These are phyloP conservation scores for Teratosphaeria epicoccoides DNA, from an alignment of 2,329 filamentous ascomycete species.

Conservation along the genomic window DNA sequence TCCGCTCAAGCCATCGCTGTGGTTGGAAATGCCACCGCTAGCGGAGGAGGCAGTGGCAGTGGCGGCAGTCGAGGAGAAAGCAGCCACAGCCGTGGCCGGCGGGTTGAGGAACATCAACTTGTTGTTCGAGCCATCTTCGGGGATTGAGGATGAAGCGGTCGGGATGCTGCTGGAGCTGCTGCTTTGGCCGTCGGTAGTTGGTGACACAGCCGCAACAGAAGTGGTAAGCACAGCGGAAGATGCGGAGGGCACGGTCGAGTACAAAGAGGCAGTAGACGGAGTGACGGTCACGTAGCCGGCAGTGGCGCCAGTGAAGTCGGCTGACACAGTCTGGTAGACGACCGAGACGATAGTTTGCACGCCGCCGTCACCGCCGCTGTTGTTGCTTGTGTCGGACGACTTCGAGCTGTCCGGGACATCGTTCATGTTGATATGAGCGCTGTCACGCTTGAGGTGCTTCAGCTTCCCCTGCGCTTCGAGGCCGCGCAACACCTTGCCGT, in stretches of 20 bases:
- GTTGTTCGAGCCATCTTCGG: slow-evolving; percentile 5
- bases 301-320: slow-evolving; percentile 41
- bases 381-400: background rate
- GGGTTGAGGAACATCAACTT: slow-evolving; percentile 8
- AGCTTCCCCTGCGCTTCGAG: slow-evolving; percentile 16
- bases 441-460: slow-evolving; percentile 17
- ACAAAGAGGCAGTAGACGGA: slow-evolving; percentile 4
- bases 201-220: slow-evolving; percentile 3
- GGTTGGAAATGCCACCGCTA: slow-evolving; percentile 2
- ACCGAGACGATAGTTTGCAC: slow-evolving; percentile 30
- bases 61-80: slow-evolving; percentile 11
- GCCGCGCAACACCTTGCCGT: slow-evolving; percentile 21
- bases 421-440: slow-evolving; percentile 16
- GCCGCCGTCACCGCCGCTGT: slow-evolving; percentile 8
- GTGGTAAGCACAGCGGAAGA: slow-evolving; percentile 2
- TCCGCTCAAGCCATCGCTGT: slow-evolving; percentile 31
- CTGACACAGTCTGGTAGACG: slow-evolving; percentile 43
- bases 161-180: slow-evolving; percentile 3
- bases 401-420: slow-evolving; percentile 17
- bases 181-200: background rate
- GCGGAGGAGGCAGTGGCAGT: too few relatives aligned
- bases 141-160: background rate
- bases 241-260: slow-evolving; percentile 1
- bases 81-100: background rate
- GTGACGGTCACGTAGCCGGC: slow-evolving; percentile 23